These are phyloP conservation scores for Lipomyces lipofer DNA, from an alignment of 805 yeast species.

Conservation along the genomic window DNA sequence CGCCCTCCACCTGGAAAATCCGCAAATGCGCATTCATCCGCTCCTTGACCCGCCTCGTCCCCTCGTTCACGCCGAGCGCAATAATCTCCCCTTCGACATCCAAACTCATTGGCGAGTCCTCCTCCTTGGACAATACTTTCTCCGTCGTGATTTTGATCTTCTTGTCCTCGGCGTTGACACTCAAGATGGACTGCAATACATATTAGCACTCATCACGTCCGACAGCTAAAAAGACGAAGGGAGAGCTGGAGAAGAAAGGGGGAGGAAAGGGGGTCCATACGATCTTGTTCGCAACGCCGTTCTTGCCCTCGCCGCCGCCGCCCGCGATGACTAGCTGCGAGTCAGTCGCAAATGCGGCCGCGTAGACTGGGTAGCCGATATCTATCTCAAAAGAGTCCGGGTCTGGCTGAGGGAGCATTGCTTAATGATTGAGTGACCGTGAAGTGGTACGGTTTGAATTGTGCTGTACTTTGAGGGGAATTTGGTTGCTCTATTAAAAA, in stretches of 20 bases:
- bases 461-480: too few relatives aligned
- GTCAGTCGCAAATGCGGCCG: conserved; percentile 67
- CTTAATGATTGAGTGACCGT: too few relatives aligned
- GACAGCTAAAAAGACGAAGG: neutral
- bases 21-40: conserved; percentile 72
- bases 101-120: conserved; percentile 86
- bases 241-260: too few relatives aligned
- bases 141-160: conserved; percentile 8
- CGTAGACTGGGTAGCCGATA: conserved; percentile 63
- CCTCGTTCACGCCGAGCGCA: conserved; percentile 68
- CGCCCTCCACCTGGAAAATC: conserved; percentile 46
- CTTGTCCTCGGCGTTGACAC: conserved; percentile 54
- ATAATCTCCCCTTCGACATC: conserved; percentile 55
- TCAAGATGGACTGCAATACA: conserved; percentile 50
- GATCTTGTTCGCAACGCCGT: conserved; percentile 83
- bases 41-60: conserved; percentile 55
- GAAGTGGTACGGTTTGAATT: too few relatives aligned
- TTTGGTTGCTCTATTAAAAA: too few relatives aligned
- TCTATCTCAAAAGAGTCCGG: conserved; percentile 20
- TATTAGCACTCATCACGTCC: neutral
- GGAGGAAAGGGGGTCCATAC: too few relatives aligned
- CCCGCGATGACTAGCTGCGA: conserved; percentile 73
- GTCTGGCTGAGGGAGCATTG: neutral
- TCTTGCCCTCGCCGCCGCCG: conserved; percentile 94
- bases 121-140: conserved; percentile 42